phyloP scores from a whole-genome alignment of 2,329 filamentous ascomycete genomes.

The Cladorrhinum sp. region DNA sequence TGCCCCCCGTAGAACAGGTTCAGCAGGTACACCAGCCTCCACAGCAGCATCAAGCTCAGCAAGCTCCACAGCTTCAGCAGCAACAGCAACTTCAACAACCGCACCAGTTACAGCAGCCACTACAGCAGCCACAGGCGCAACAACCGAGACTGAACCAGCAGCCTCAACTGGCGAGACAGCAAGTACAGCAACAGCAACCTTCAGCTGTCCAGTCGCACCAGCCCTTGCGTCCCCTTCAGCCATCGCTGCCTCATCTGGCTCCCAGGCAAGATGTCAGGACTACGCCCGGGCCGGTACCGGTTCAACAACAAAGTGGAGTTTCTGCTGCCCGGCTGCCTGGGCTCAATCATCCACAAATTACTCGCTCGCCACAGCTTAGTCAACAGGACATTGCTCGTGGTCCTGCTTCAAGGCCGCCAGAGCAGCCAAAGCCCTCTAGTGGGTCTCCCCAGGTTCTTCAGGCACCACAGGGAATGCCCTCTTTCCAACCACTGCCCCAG shows the following conservation, averaged over 20 bases:
- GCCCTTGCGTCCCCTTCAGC: slow-evolving; percentile 25
- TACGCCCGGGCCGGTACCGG: slow-evolving; percentile 5
- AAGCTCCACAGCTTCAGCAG: not conserved
- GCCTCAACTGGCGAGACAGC: not conserved
- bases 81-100: slow-evolving; percentile 3
- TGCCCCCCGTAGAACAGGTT: not conserved
- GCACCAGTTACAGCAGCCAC: slow-evolving; percentile 16
- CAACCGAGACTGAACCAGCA: slow-evolving; percentile 15
- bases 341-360: slow-evolving; percentile 14
- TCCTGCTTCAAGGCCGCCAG: slow-evolving; percentile 8
- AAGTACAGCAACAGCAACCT: slow-evolving; percentile 17
- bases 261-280: slow-evolving; percentile 13
- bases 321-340: slow-evolving; percentile 13
- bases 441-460: slow-evolving; percentile 36
- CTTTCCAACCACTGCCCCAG: slow-evolving; percentile 31
- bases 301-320: slow-evolving; percentile 1
- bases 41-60: not conserved
- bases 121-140: slow-evolving; percentile 19
- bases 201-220: slow-evolving; percentile 13
- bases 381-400: slow-evolving; percentile 10
- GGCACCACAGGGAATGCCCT: slow-evolving; percentile 36
- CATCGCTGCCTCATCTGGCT: slow-evolving; percentile 24
- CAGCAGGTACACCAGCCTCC: not conserved
- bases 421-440: slow-evolving; percentile 18
- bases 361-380: slow-evolving; percentile 16